Base-by-base conservation (phyloP, 106 monocot species). In the Amphibolis antarctica region DNA sequence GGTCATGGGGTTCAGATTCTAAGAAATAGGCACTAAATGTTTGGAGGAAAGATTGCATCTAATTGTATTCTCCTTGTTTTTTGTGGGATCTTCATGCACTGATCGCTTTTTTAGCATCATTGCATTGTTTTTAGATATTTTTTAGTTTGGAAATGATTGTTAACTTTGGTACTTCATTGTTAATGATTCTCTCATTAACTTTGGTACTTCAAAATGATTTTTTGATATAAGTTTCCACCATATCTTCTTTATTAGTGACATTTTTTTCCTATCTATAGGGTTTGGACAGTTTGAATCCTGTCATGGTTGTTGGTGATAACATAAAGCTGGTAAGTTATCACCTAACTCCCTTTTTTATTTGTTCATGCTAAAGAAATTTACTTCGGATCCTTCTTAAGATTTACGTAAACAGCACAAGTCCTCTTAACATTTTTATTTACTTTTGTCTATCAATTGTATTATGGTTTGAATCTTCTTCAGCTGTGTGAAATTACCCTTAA, bases 251-350 rank as follows among this genome's bases (percentile, higher is more conserved):
- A 30, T 48, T 24, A 17, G 29, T 12, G 12, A 55, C 31, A 31
- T 19, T 20, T 30, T 11, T 43, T 24, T 53, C 24, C 51, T 15
- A 53, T 63, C 29, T 48, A 9, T 43, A 74, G 73, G 66, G 59
- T 60, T 66, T 74, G 64, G 59, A 74, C 30, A 74, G 65, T 26
- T 1, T 66, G 46, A 57, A 74, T 59, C 73, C 73, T 31, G 26
- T 64, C 25, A 49, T 74, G 66, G 18, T 52, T 42, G 58, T 74
- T 19, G 66, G 59, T 18, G 65, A 72, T 44, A 57, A 65, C 23
- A 27, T 66, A 28, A 58, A 66, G 31, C 22, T 66, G 55, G 73
- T 74, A 55, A 66, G 66, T 63, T 14, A 51, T 52, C 50, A 0
- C 14, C 29, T 59, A 18, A 9, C 31, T 50, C 31, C 7, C 17